Percentiles rank a stretch among this genome's conserved stretches.
These are phyloP conservation scores for Kodamaea nitidulidarum DNA, from an alignment of 805 yeast genomes.

Conservation along the genomic window DNA sequence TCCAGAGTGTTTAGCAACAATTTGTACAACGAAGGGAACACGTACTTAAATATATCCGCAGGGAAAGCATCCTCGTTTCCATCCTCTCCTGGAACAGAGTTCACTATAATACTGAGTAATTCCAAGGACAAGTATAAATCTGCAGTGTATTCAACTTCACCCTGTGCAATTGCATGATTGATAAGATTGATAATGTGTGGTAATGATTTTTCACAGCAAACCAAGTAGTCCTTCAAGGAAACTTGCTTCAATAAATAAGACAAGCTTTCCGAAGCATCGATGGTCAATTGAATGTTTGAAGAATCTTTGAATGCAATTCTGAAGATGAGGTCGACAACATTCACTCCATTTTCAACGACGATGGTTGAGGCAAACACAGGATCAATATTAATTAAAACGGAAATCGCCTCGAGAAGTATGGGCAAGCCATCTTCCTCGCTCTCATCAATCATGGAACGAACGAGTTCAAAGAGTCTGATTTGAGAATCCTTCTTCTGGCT, in stretches of 20 bases:
- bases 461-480: constrained; percentile 33
- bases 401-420: constrained; percentile 65
- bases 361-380: constrained; percentile 21
- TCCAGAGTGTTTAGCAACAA: constrained; percentile 52
- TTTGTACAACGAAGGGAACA: constrained; percentile 42
- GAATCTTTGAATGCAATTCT: constrained; percentile 68
- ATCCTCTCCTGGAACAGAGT: constrained; percentile 31
- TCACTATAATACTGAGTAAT: constrained; percentile 48
- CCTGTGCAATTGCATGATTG: constrained; percentile 20
- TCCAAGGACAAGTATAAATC: constrained; percentile 58
- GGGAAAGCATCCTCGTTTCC: constrained; percentile 26
- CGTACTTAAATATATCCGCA: constrained; percentile 34
- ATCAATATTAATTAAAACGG: constrained; percentile 46
- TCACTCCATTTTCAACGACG: constrained; percentile 15
- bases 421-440: constrained; percentile 81
- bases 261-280: constrained; percentile 68
- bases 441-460: constrained; percentile 47
- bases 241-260: constrained; percentile 52
- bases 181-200: constrained; percentile 45
- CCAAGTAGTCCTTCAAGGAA: constrained; percentile 40
- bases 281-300: constrained; percentile 63
- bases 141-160: constrained; percentile 50
- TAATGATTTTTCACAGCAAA: constrained; percentile 48
- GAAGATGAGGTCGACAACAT: constrained; percentile 55
- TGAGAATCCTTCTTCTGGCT: constrained; percentile 21